Conservation (phyloP, 2,329 filamentous ascomycete genomes). For the Hirsutella thompsonii region DNA sequence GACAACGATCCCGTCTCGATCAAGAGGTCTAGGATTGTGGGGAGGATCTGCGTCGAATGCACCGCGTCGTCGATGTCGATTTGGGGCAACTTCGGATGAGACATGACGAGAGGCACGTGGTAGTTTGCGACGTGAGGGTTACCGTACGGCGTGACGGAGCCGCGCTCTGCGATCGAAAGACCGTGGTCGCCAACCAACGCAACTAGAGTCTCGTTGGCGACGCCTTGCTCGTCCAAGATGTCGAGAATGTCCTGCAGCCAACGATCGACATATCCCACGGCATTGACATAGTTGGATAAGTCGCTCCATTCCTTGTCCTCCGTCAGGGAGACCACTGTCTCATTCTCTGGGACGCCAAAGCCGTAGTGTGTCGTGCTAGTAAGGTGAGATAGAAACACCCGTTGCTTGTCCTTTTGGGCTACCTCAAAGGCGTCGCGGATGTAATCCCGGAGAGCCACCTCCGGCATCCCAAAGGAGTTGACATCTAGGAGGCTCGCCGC, state of each 20-base stretch:
- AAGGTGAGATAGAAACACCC: conserved; percentile 19
- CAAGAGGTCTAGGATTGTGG: conserved; percentile 21
- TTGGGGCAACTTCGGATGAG: conserved; percentile 19
- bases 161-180: conserved; percentile 18
- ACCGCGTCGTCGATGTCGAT: conserved; percentile 18
- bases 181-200: conserved; percentile 21
- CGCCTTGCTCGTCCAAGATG: conserved; percentile 16
- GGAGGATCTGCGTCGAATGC: conserved; percentile 18
- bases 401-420: conserved; percentile 15
- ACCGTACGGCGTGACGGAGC: conserved; percentile 18
- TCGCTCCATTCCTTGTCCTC: conserved; percentile 13
- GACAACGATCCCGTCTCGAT: conserved; percentile 19
- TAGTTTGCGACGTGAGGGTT: conserved; percentile 19
- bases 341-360: conserved; percentile 15
- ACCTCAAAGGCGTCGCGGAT: conserved; percentile 16
- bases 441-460: conserved; percentile 17
- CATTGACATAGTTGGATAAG: conserved; percentile 20
- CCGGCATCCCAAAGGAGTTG: conserved; percentile 20
- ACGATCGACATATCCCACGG: conserved; percentile 17
- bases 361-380: conserved; percentile 21
- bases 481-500: conserved; percentile 14
- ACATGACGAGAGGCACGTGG: conserved; percentile 19
- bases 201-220: conserved; percentile 18
- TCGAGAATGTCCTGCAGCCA: conserved; percentile 19
- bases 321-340: conserved; percentile 13